Evolutionary conservation across 495 filamentous ascomycete genomes (phyloP), one percentile per base, ranked within the genome.

Genomic region (Astrothelium subdiscretum): DNA sequence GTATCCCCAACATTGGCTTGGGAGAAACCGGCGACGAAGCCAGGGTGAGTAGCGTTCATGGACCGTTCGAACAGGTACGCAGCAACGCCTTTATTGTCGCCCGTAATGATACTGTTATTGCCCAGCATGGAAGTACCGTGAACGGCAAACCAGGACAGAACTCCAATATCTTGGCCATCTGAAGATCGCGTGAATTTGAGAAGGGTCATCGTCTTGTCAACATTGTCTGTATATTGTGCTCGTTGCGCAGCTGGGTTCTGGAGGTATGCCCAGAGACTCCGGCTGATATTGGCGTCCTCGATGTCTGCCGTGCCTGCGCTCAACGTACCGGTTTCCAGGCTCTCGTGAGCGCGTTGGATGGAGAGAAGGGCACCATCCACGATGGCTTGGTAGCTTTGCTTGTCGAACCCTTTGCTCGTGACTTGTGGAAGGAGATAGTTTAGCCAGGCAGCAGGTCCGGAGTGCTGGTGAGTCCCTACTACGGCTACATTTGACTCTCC

Each of bases 351-450:
- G 58, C 86, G 80, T 59, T 85, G 77, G 66, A 98, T 92, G 26
- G 91, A 94, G 15, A 86, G 71, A 11, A 95, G 64, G 12, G 90
- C 85, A 1, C 94, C 94, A 64, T 96, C 87, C 1, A 98, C 90
- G 63, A 98, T 89, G 12, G 92, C 91, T 40, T 84, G 82, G 69
- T 94, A 96, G 65, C 89, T 91, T 72, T 95, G 91, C 67, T 84
- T 84, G 73, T 95, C 82, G 66, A 98, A 97, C 0, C 92, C 92
- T 62, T 83, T 83, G 68, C 87, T 92, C 0, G 92, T 95, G 67
- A 98, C 89, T 72, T 97, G 94, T 11, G 94, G 92, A 24, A 98
- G 79, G 4, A 98, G 81, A 71, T 98, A 98, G 71, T 98, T 98
- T 65, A 95, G 79, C 92, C 91, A 98, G 24, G 89, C 92, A 2